These are phyloP conservation scores for Cladophialophora yegresii DNA, from an alignment of 2,329 filamentous ascomycete genomes.

Conservation along the genomic window DNA sequence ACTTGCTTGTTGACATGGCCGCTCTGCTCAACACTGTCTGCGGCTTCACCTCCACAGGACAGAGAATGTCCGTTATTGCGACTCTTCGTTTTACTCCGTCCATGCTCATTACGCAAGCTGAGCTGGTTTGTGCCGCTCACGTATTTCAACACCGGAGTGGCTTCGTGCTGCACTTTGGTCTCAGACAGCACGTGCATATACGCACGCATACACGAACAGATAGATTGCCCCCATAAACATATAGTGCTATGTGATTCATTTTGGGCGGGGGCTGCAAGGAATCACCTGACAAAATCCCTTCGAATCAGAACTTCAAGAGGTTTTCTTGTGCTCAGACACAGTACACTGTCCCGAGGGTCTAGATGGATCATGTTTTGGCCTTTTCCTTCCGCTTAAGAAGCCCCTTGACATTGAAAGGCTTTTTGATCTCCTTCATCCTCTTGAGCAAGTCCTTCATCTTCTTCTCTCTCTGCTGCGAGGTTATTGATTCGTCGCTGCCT, in stretches of 20 bases:
- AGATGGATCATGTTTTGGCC: conserved; percentile 17
- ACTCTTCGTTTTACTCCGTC: not conserved
- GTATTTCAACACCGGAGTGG: not conserved
- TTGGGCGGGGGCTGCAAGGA: not conserved
- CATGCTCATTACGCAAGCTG: not conserved
- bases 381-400: conserved; percentile 35
- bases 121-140: no score
- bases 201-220: not conserved
- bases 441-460: conserved; percentile 40
- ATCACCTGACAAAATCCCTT: not conserved
- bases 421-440: conserved; percentile 43
- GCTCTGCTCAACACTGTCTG: not conserved
- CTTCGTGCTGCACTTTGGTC: not conserved
- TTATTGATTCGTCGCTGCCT: conserved; percentile 17
- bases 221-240: not conserved
- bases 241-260: not conserved
- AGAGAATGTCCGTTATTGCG: not conserved
- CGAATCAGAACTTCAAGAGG: no score
- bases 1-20: not conserved
- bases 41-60: not conserved
- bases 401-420: conserved; percentile 37
- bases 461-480: conserved; percentile 38
- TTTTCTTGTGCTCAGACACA: no score
- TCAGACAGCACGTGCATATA: not conserved
- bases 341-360: no score